These are phyloP conservation scores for Diaporthe sp. DNA, from an alignment of 2,329 filamentous ascomycete genomes.

Conservation along the genomic window DNA sequence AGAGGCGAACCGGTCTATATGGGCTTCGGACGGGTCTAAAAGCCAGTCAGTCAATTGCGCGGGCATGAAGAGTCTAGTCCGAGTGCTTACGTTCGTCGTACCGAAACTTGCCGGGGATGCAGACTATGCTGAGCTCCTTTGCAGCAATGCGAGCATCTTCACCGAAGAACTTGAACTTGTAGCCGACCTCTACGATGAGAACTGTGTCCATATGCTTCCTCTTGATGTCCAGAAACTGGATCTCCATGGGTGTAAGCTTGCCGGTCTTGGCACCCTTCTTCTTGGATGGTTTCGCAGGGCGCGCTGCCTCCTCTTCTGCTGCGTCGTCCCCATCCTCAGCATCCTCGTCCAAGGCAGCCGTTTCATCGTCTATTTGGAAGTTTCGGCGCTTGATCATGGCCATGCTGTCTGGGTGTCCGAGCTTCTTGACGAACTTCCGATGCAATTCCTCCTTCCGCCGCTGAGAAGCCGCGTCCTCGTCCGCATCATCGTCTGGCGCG, in stretches of 20 bases:
- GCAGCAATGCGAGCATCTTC: constrained; percentile 92
- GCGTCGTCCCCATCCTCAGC: constrained; percentile 69
- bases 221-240: constrained; percentile 95
- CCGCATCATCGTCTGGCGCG: constrained; percentile 54
- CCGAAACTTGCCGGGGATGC: constrained; percentile 93
- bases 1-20: constrained; percentile 91
- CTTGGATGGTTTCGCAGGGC: constrained; percentile 55
- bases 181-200: constrained; percentile 93
- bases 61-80: background rate
- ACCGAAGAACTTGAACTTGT: constrained; percentile 97
- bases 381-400: constrained; percentile 72
- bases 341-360: constrained; percentile 56
- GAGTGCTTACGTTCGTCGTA: constrained; percentile 82
- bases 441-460: constrained; percentile 79
- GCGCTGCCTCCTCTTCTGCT: constrained; percentile 58
- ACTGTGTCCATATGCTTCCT: constrained; percentile 89
- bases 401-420: constrained; percentile 87
- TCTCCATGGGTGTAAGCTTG: constrained; percentile 94
- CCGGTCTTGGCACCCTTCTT: constrained; percentile 78
- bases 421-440: constrained; percentile 86
- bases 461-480: constrained; percentile 51
- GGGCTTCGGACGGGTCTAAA: constrained; percentile 85
- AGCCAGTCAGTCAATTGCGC: constrained; percentile 28
- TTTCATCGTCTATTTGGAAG: constrained; percentile 63
- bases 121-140: constrained; percentile 93